phyloP scores from a whole-genome alignment of 2,329 filamentous ascomycete genomes.

The Fusarium ambrosium region DNA sequence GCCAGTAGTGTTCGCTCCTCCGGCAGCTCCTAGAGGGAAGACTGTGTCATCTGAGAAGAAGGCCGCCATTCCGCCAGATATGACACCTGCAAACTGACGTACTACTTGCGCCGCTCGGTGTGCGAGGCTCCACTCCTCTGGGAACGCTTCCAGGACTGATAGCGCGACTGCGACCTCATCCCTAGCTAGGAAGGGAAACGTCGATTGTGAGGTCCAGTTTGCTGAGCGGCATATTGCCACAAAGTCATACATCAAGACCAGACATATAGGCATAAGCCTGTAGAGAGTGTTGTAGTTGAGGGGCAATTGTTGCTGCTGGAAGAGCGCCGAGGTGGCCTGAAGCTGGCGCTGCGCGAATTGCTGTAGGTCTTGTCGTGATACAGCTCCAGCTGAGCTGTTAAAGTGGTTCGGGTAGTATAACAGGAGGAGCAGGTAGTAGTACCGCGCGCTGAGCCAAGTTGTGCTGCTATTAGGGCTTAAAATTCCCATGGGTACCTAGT shows the following conservation, averaged over 20 bases:
- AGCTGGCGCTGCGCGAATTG: slow-evolving; percentile 55
- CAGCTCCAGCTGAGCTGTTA: slow-evolving; percentile 47
- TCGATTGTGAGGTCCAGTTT: slow-evolving; percentile 12
- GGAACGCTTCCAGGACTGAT: slow-evolving; percentile 51
- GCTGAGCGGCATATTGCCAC: background rate
- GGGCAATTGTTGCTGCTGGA: slow-evolving; percentile 56
- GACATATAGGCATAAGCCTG: slow-evolving; percentile 51
- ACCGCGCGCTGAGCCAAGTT: slow-evolving; percentile 56
- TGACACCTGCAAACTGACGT: slow-evolving; percentile 39
- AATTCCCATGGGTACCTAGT: too few species aligned
- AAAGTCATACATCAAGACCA: slow-evolving; percentile 49
- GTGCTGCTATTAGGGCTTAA: slow-evolving; percentile 58
- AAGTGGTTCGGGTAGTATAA: slow-evolving; percentile 56
- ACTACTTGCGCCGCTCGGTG: slow-evolving; percentile 48
- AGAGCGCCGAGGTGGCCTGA: slow-evolving; percentile 52
- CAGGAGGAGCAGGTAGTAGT: slow-evolving; percentile 57
- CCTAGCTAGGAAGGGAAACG: slow-evolving; percentile 42
- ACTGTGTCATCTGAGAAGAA: slow-evolving; percentile 6
- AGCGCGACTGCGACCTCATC: slow-evolving; percentile 49
- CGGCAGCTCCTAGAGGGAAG: background rate
- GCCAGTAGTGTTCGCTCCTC: background rate
- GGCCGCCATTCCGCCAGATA: background rate
- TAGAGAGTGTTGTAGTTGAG: slow-evolving; percentile 56
- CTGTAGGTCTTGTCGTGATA: slow-evolving; percentile 49
- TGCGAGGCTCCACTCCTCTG: slow-evolving; percentile 49